Evolutionary conservation across 1,284 basidiomycete species (phyloP).

Genomic region (Uromyces viciae-fabae): DNA sequence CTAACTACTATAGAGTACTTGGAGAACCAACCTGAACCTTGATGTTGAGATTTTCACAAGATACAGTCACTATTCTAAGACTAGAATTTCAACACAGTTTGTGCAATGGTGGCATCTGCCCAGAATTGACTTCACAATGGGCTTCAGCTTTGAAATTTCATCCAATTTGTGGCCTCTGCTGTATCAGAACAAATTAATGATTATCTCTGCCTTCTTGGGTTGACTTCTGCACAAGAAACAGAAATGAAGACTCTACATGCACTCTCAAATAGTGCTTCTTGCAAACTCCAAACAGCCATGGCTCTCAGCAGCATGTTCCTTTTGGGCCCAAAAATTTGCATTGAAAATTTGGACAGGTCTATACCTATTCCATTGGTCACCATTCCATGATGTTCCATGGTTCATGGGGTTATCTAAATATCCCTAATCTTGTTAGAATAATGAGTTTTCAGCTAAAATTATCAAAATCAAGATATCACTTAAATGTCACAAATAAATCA

Average conservation of each 20-base stretch:
- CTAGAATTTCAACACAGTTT: background rate
- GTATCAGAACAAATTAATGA: background rate
- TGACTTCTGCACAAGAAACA: background rate
- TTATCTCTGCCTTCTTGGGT: background rate
- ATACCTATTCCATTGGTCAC: background rate
- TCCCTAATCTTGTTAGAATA: too few species aligned
- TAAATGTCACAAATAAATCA: too few species aligned
- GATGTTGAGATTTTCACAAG: too few species aligned
- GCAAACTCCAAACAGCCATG: too few species aligned
- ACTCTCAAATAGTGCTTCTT: too few species aligned
- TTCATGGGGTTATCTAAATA: background rate
- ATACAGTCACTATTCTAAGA: too few species aligned
- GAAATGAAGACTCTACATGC: too few species aligned
- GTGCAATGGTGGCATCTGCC: background rate
- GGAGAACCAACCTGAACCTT: too few species aligned
- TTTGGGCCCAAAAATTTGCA: background rate
- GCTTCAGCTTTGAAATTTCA: background rate
- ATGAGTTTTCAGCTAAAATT: too few species aligned
- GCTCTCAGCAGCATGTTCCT: too few species aligned
- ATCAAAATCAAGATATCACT: too few species aligned
- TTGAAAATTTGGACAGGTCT: background rate
- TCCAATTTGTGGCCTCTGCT: background rate
- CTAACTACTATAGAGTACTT: too few species aligned
- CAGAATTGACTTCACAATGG: background rate
- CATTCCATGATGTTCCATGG: conserved; percentile 3